These are phyloP conservation scores for Hondaea fermentalgiana DNA, from an alignment of 108 stramenopile genomes.

Conservation along the genomic window DNA sequence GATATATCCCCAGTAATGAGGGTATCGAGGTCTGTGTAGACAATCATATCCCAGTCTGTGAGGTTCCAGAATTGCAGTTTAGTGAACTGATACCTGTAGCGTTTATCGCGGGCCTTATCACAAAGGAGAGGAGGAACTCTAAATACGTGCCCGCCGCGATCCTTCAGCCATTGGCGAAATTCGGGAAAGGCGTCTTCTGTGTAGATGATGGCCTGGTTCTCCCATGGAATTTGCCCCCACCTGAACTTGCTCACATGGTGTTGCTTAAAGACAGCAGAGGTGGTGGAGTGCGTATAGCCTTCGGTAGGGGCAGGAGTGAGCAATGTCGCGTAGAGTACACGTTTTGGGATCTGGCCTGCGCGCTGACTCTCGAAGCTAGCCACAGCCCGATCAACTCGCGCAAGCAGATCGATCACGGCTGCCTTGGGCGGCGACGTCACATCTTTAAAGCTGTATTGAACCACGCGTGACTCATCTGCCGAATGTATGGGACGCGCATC, in stretches of 20 bases:
- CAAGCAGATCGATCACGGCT: no score
- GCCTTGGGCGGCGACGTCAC: no score
- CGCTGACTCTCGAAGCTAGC: no score
- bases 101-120: background rate
- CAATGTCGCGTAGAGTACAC: background rate
- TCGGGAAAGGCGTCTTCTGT: background rate
- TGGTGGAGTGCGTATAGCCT: background rate
- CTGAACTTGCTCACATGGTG: background rate
- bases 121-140: background rate
- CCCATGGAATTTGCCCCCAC: background rate
- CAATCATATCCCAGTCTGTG: background rate
- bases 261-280: background rate
- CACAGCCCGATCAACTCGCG: no score
- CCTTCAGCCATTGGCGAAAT: background rate
- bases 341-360: no score
- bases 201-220: background rate
- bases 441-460: no score
- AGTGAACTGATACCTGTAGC: background rate
- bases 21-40: background rate
- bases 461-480: no score
- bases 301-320: background rate
- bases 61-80: background rate
- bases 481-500: no score
- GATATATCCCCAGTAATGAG: background rate
- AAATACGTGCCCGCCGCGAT: background rate